These are phyloP conservation scores for Citropsis articulata DNA, from an alignment of 345 rosid species.

Conservation along the genomic window DNA sequence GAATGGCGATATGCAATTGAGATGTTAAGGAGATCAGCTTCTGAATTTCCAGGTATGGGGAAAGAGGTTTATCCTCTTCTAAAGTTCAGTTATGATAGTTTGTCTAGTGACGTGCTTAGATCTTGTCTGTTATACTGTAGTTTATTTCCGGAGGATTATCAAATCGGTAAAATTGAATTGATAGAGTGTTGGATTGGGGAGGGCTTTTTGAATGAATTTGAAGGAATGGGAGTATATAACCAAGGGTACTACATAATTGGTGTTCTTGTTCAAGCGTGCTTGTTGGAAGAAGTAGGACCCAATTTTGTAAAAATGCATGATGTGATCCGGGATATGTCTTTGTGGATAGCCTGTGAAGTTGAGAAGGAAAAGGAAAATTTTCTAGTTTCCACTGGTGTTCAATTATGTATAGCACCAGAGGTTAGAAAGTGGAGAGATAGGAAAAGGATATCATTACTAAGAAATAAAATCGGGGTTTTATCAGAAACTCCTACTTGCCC, in stretches of 20 bases:
- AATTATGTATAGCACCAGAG: background rate
- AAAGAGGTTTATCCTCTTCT: background rate
- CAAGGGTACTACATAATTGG: background rate
- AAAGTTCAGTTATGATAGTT: background rate
- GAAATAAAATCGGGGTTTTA: background rate
- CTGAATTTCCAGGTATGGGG: background rate
- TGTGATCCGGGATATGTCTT: slow-evolving; percentile 1
- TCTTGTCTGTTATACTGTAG: slow-evolving; percentile 7
- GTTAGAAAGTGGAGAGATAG: background rate
- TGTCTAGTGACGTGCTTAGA: background rate
- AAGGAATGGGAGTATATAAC: background rate
- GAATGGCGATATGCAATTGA: slow-evolving; percentile 13
- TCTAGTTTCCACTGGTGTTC: background rate
- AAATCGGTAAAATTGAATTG: background rate
- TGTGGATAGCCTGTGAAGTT: slow-evolving; percentile 8
- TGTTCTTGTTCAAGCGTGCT: background rate
- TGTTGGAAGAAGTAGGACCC: background rate
- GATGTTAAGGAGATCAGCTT: background rate
- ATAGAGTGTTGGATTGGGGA: background rate
- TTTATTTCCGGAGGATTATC: background rate
- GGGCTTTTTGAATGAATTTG: background rate
- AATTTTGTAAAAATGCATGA: background rate
- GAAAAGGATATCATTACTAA: background rate
- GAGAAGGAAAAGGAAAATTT: background rate
- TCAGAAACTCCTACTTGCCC: background rate